A percentile compares a stretch with the other conserved stretches of the same genome.
Conservation (phyloP, 345 rosid genomes). For the Eucalyptus albens region DNA sequence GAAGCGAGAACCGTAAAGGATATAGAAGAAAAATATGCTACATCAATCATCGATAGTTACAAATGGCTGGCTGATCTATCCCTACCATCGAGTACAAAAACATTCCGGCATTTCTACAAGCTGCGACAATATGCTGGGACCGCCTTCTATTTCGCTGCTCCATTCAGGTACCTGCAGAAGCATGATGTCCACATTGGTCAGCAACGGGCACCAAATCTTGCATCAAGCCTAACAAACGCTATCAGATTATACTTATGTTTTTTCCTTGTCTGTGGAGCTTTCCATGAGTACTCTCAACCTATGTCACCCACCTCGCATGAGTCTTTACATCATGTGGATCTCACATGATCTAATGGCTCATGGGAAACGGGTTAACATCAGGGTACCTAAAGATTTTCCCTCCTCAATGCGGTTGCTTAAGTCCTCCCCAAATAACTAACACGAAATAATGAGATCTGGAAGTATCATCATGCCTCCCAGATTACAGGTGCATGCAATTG, state of each 20-base stretch:
- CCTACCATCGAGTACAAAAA: not conserved
- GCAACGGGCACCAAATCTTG: not conserved
- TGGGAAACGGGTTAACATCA: not conserved
- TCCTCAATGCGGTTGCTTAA: not conserved
- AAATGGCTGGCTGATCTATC: not conserved
- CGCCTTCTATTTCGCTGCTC: not conserved
- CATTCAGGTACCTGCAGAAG: not conserved
- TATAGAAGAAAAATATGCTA: not conserved
- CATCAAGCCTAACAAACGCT: not conserved
- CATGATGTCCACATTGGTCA: not conserved
- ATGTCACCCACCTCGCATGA: not conserved
- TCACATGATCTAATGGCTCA: not conserved
- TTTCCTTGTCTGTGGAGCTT: not conserved
- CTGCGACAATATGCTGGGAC: not conserved
- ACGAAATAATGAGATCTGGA: not conserved
- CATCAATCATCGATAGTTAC: not conserved
- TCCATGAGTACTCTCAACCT: not conserved
- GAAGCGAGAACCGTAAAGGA: not conserved
- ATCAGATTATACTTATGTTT: not conserved
- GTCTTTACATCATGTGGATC: not conserved
- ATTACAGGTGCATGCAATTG: not conserved
- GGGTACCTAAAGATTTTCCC: not conserved
- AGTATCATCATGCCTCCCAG: not conserved
- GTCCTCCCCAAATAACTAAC: not conserved
- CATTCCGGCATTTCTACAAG: not conserved